Conservation (phyloP, 2,329 filamentous ascomycete species). For the Ascochyta viciae-villosae region DNA sequence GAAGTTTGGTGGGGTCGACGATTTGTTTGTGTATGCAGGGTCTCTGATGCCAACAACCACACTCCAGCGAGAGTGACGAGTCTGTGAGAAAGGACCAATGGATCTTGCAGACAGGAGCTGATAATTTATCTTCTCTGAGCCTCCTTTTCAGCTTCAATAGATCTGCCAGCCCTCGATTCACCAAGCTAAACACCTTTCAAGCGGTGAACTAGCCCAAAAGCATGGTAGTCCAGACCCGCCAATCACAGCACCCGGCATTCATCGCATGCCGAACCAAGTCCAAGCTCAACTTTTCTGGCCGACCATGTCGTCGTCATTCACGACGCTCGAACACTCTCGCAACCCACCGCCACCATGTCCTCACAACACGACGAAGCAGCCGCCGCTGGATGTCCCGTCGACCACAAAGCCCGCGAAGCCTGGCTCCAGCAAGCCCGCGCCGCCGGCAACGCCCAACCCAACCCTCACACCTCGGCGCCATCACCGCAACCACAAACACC, state of each 20-base stretch:
- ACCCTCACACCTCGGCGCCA: slow-evolving; percentile 27
- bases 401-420: slow-evolving; percentile 84
- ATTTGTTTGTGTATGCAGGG: slow-evolving; percentile 40
- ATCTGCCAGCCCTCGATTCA: slow-evolving; percentile 8
- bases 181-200: slow-evolving; percentile 11
- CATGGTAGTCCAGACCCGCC: slow-evolving; percentile 15
- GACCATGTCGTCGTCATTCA: slow-evolving; percentile 27
- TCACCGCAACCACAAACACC: slow-evolving; percentile 3
- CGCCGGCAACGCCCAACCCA: slow-evolving; percentile 35
- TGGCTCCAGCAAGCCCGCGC: slow-evolving; percentile 78
- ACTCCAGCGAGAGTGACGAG: no score
- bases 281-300: slow-evolving; percentile 34
- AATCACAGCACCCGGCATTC: slow-evolving; percentile 26
- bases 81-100: no score
- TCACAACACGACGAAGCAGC: slow-evolving; percentile 40
- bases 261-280: slow-evolving; percentile 24
- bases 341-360: slow-evolving; percentile 27
- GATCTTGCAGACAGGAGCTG: not conserved
- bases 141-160: slow-evolving; percentile 12
- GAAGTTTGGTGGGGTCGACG: slow-evolving; percentile 26
- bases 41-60: slow-evolving; percentile 2
- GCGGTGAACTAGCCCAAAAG: slow-evolving; percentile 22
- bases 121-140: not conserved
- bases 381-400: slow-evolving; percentile 74
- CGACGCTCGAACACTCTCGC: not conserved